Percentiles rank a stretch among this genome's conserved stretches.
phyloP scores from a whole-genome alignment of 371 early-diverging fungal species.

The Apophysomyces trapeziformis region DNA sequence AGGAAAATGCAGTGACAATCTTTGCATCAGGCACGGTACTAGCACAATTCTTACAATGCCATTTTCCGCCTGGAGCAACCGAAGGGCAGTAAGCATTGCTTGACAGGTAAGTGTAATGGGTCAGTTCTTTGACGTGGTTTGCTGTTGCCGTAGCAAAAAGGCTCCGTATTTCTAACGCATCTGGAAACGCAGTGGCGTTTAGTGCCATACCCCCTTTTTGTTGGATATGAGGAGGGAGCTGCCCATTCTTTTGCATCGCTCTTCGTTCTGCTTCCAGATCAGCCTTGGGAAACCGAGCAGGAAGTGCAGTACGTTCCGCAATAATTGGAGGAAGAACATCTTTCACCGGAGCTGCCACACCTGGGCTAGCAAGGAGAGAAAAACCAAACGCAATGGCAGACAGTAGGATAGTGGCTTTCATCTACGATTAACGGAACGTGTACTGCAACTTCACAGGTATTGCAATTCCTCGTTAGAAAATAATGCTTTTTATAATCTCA shows the following conservation, averaged over 20 bases:
- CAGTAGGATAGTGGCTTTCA: constrained; percentile 2
- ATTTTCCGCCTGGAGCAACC: constrained; percentile 19
- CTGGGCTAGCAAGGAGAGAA: neutral
- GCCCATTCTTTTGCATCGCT: constrained; percentile 20
- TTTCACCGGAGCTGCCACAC: neutral
- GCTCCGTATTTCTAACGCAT: neutral
- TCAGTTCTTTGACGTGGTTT: constrained; percentile 13
- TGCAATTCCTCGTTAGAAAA: neutral
- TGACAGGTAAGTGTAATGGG: constrained; percentile 20
- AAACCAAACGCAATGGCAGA: neutral
- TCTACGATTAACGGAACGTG: neutral
- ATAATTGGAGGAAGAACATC: constrained; percentile 13
- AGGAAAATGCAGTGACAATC: constrained; percentile 21
- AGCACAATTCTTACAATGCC: constrained; percentile 22
- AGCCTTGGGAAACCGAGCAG: constrained; percentile 28
- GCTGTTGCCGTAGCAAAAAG: constrained; percentile 9
- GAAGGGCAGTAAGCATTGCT: constrained; percentile 23
- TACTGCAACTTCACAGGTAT: neutral
- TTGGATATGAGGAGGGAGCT: constrained; percentile 9
- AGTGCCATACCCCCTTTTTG: constrained; percentile 5
- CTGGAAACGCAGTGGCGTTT: constrained; percentile 1
- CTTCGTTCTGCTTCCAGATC: constrained; percentile 27
- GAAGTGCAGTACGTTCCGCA: constrained; percentile 28
- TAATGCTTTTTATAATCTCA: neutral
- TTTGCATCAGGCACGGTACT: constrained; percentile 9